Evolutionary conservation across 768 basidiomycete species (phyloP), one percentile per base, ranked within the genome.

Genomic region (Amanita pallidorosea): DNA sequence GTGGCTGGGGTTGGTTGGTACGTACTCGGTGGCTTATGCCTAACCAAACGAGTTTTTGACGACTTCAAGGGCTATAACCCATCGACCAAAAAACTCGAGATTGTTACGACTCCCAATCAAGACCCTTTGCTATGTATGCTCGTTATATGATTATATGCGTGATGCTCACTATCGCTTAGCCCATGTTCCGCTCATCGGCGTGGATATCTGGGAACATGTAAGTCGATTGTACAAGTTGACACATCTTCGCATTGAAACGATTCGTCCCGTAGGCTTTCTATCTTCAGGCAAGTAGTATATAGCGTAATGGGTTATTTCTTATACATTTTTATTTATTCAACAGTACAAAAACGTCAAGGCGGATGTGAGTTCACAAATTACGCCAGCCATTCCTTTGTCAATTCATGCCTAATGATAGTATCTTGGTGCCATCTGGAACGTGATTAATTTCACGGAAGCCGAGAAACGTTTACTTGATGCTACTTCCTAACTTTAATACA

Each of bases 1-100:
- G 88, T 57, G 96, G 96, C 2, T 99, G 96, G 96, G 95, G 94
- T 41, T 99, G 96, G 96, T 76, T 99, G 53, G 91, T 84, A 57
- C 54, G 75, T 70, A 35, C 23, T 3, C 3, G 2, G 5, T 20
- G 34, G 25, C 52, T 20, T 17, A 31, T 22, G 41, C 37, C 12
- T 53, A 48, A 20, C 52, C 31, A n/a, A 17, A 33, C 34, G 43
- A 5, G 40, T 49, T 13, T 22, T 46, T 27, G 34, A 34, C 8
- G 22, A 22, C 33, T 53, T 35, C 5, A 55, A 88, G 86, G 91
- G 88, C 27, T 88, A 79, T 63, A 85, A 85, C 64, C 52, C 75
- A 12, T 56, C 62, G 22, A 77, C 73, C 35, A 79, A 83, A 66
- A 85, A 78, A 67, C 80, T 99, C 45, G 93, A 95, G 66, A 79